Evolutionary conservation across 495 filamentous ascomycete genomes (phyloP), one percentile per base, ranked within the genome.

Genomic region (Sordaria brevicollis): DNA sequence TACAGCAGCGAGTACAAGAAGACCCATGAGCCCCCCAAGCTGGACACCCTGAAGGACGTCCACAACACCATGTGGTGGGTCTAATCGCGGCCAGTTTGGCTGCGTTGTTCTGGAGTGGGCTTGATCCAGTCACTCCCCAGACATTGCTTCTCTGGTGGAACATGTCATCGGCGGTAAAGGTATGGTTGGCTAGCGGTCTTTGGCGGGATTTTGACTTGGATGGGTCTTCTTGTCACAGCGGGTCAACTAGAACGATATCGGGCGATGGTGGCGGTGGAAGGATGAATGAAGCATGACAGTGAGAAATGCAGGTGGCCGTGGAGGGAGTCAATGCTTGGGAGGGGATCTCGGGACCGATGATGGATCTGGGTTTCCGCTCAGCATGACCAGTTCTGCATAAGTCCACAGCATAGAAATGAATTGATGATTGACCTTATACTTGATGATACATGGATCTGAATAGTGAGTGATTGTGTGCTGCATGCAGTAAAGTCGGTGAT

Each of bases 31-130:
- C 69, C 73, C 35, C 15, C 75, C n/a, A 13, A 25, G 35, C 34
- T 66, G 17, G 67, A 39, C 5, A 25, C 37, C 17, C 54, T 54
- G 17, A 5, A 35, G 0, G 13, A 0, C 11, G 73, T 77, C 68
- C 35, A 37, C 4, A 33, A 65, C 4, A 69, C 72, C 29, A 77
- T 77, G 75, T 77, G 75, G 75, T 77, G 71, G 69, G 74, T 77
- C 66, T 77, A 67, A 73, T 34, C 33, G 29, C 33, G 49, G 25
- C 7, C 49, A 2, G 21, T 57, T 57, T 57, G 49, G 11, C 49
- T 31, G 49, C 11, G 11, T 49, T 29, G 15, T 62, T 8, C 0
- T 15, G 15, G 49, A 31, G 11, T 31, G 25, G 11, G 17, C 21
- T 31, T 62, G 25, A 3, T 7, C 33, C 49, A 31, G 49, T 31